Conservation (phyloP, 257 asterid genomes). For the Ilex asprella region DNA sequence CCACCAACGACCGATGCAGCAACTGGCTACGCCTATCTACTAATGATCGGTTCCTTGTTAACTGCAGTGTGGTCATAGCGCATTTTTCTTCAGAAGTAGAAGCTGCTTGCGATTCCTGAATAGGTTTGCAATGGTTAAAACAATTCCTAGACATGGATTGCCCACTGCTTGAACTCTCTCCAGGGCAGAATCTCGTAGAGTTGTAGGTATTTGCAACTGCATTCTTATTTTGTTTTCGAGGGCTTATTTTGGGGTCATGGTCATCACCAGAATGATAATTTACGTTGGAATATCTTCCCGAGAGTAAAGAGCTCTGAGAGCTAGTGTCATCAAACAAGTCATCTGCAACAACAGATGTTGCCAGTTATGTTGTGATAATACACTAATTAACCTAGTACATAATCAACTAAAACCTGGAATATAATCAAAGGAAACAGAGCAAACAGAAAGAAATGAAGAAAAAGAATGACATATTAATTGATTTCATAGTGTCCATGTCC, state of each 20-base stretch:
- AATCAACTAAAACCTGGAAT: no score
- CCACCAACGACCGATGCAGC: conserved; percentile 74
- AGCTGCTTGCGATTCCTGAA: conserved; percentile 15
- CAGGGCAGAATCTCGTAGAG: conserved; percentile 65
- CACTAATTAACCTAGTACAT: not conserved
- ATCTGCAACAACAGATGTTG: conserved; percentile 29
- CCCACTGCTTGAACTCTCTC: conserved; percentile 35
- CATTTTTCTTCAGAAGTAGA: conserved; percentile 21
- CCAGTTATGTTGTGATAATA: not conserved
- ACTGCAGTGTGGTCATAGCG: conserved; percentile 26
- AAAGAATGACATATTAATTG: no score
- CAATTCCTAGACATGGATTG: conserved; percentile 23
- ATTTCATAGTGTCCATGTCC: no score
- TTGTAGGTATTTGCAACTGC: conserved; percentile 23
- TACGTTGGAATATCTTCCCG: conserved; percentile 66
- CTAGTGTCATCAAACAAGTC: conserved; percentile 71
- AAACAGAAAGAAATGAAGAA: no score
- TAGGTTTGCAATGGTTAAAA: conserved; percentile 20
- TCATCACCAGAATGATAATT: conserved; percentile 64
- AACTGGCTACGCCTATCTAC: conserved; percentile 91
- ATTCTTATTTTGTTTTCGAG: conserved; percentile 22
- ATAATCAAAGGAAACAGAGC: no score
- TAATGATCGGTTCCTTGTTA: conserved; percentile 70
- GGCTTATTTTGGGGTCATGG: conserved; percentile 35
- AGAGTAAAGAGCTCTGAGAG: conserved; percentile 69